Evolutionary conservation across 495 filamentous ascomycete species (phyloP), one percentile per base, ranked within the genome.

Genomic region (Alectoria sarmentosa): DNA sequence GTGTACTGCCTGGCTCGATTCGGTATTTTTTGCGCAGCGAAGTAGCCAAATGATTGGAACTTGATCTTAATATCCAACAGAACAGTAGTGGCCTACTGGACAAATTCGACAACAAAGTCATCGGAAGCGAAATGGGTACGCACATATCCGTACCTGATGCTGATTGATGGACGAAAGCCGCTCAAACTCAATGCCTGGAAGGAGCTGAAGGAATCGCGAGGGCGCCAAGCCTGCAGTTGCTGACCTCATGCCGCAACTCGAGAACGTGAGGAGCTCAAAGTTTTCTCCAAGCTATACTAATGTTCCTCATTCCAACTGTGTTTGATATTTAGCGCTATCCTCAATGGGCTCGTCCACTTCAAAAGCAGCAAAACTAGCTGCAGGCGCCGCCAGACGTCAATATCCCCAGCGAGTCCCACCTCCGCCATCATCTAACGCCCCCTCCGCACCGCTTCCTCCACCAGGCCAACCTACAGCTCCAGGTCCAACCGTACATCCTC

Each of bases 321-420:
- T n/a, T n/a, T 21, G 14, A 34, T 34, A 7, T 13, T 34, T 10
- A 34, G 28, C 0, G 4, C 10, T n/a, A 36, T 26, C 0, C 13
- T 42, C 28, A 68, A 90, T 90, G 87, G 87, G 87, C 32, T 79
- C 83, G 4, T 80, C 83, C 21, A 70, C 82, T 41, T 90, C 87
- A 9, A 90, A 89, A 74, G 83, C 81, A 36, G 82, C 77, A 9
- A 76, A 76, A 30, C 78, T 83, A 21, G 83, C 84, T 59, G 79
- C 79, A n/a, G 74, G 78, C 36, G 80, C 78, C 41, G 72, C 80
- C 26, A 77, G 82, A 60, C 79, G 81, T 21, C 79, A 84, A 69
- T 87, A 86, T 69, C 84, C 84, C 8, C 80, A 80, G 61, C 73
- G 79, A 52, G 68, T 80, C 14, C 72, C 78, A 15, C 69, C 75